phyloP scores from a whole-genome alignment of 1,284 basidiomycete genomes.

The Sparassis latifolia region DNA sequence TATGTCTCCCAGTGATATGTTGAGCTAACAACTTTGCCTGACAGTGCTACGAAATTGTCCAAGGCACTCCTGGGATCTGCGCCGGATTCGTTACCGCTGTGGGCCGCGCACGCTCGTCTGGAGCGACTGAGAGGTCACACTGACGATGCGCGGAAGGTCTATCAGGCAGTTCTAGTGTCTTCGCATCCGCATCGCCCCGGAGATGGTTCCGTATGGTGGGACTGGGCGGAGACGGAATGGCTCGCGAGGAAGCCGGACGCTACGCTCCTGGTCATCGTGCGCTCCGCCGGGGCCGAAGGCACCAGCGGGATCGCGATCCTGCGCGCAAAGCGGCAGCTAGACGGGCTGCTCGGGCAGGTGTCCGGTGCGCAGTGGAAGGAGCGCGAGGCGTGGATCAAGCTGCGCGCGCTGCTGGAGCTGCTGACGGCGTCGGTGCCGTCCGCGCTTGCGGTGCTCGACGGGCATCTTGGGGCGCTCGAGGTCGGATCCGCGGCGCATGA shows the following conservation, averaged over 20 bases:
- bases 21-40: too few relatives aligned
- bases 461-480: conserved; percentile 24
- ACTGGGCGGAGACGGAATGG: conserved; percentile 91
- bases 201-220: conserved; percentile 66
- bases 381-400: conserved; percentile 54
- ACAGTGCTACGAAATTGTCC: conserved; percentile 69
- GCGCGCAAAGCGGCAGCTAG: conserved; percentile 51
- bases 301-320: conserved; percentile 45
- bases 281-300: conserved; percentile 46
- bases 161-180: conserved; percentile 53
- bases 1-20: too few relatives aligned
- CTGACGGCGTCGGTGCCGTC: conserved; percentile 39
- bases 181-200: conserved; percentile 28
- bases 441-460: conserved; percentile 44
- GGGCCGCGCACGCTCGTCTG: conserved; percentile 79
- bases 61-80: conserved; percentile 59
- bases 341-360: conserved; percentile 35
- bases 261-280: conserved; percentile 46
- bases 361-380: conserved; percentile 40
- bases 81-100: conserved; percentile 65
- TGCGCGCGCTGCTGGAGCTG: conserved; percentile 59
- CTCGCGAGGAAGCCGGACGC: conserved; percentile 45
- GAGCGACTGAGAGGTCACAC: conserved; percentile 67
- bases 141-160: conserved; percentile 79
- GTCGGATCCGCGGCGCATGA: conserved; percentile 40